phyloP scores from a whole-genome alignment of 2,329 filamentous ascomycete species.

The Ramichloridium luteum region DNA sequence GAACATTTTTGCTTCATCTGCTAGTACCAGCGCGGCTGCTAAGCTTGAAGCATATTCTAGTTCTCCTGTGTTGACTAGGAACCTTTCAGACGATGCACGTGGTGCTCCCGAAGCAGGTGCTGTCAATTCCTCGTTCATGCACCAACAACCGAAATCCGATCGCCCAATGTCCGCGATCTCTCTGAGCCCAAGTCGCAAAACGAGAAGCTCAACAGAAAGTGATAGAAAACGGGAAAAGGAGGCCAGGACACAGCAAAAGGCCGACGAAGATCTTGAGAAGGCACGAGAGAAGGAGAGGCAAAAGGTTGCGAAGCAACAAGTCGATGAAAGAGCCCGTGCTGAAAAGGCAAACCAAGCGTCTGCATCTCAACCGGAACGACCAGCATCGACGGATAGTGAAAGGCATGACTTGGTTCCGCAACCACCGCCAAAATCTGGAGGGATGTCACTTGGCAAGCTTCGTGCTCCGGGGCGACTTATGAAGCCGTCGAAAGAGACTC shows the following conservation, averaged over 20 bases:
- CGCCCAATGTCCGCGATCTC: conserved; percentile 18
- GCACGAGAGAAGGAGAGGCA: conserved; percentile 58
- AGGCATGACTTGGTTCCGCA: conserved; percentile 47
- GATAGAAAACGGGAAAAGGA: conserved; percentile 52
- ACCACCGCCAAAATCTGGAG: conserved; percentile 39
- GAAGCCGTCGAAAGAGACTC: conserved; percentile 35
- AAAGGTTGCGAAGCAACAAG: conserved; percentile 49
- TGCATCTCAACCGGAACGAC: conserved; percentile 11
- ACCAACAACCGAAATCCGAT: conserved; percentile 14
- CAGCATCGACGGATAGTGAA: conserved; percentile 25
- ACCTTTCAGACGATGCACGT: conserved; percentile 11
- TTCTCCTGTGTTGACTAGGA: conserved; percentile 12
- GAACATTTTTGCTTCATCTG: conserved; percentile 69
- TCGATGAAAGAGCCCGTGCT: conserved; percentile 28
- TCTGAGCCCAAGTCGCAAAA: conserved; percentile 32
- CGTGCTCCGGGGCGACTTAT: conserved; percentile 23
- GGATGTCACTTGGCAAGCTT: conserved; percentile 28
- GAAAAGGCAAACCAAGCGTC: conserved; percentile 23
- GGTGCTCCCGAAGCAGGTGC: conserved; percentile 20
- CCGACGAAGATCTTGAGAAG: conserved; percentile 54
- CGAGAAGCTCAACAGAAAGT: conserved; percentile 47
- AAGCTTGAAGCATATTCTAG: conserved; percentile 39
- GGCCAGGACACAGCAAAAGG: conserved; percentile 48
- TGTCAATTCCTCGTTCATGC: conserved; percentile 20
- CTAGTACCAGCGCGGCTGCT: conserved; percentile 44